phyloP scores from a whole-genome alignment of 2,329 filamentous ascomycete genomes.

The Fusarium longipes region DNA sequence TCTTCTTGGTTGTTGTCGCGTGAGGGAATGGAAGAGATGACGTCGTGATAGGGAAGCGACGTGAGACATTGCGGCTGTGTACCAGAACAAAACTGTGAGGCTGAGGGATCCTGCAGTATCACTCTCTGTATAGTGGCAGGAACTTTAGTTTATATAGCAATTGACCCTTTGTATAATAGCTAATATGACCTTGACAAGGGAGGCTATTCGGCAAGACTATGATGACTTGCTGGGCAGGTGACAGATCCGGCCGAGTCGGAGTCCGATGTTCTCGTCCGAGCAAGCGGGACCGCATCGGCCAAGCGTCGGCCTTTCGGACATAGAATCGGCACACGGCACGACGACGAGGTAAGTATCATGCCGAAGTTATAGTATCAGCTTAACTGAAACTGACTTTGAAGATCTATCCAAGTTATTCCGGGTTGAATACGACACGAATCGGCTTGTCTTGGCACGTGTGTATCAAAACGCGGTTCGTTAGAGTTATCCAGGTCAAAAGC shows the following conservation, averaged over 20 bases:
- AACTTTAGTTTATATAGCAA: background rate
- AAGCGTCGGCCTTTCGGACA: background rate
- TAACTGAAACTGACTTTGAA: fast-evolving
- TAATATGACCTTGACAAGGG: background rate
- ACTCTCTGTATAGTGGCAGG: background rate
- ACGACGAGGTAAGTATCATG: background rate
- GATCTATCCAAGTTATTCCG: background rate
- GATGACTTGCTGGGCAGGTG: background rate
- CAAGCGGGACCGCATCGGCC: constrained; percentile 20
- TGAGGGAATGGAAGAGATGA: constrained; percentile 12
- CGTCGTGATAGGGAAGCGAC: constrained; percentile 12
- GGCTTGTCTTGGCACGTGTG: too few species aligned
- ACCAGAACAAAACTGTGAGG: background rate
- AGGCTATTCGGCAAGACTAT: background rate
- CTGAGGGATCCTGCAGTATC: background rate
- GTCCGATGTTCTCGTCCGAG: constrained; percentile 9
- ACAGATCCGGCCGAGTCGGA: constrained; percentile 14
- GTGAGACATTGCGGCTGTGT: background rate
- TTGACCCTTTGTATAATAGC: background rate
- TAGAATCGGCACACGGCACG: background rate
- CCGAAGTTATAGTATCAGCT: background rate
- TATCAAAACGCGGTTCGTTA: too few species aligned
- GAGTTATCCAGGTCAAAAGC: too few species aligned
- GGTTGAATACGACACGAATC: background rate
- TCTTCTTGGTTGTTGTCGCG: constrained; percentile 2